Base-by-base conservation (phyloP, 345 rosid species). In the Anastatica hierochuntica region DNA sequence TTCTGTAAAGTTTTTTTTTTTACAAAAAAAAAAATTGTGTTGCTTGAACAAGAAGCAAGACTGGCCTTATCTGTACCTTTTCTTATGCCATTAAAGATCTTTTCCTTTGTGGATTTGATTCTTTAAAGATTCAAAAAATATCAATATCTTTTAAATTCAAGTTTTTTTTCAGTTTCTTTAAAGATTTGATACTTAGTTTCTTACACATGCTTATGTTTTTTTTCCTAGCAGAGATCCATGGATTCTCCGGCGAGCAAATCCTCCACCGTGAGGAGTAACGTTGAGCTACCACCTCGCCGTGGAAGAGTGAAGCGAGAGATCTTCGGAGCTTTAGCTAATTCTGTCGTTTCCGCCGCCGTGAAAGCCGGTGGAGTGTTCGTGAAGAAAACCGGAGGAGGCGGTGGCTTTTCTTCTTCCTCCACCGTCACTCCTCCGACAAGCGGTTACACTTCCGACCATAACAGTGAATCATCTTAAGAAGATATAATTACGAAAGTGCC, bases 301-400 rank as follows among this genome's bases (percentile, higher is more conserved):
- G 71, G 71, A 12, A 66, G 43, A 20, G 65, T 66, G 23, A 66
- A 59, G 33, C 19, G 65, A 38, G 61, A 66, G 65, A 66, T 66
- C 55, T 66, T 66, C 39, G 71, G 60, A 17, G 20, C 2, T 27
- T 38, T 66, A 8, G 66, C 71, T 14, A 46, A 2, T 17, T 58
- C 66, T 23, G 31, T 66, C 24, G 55, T 30, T 52, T 66, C 50
- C 8, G 43, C 48, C 11, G 55, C 49, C 18, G 49, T 5, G 30
- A 66, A 4, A 53, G 59, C 60, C 30, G 64, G 64, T 29, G 70
- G 35, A 2, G 23, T 24, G 8, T 30, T 66, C 15, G 47, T n/a
- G 61, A 1, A 63, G 29, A 38, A 54, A 29, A n/a, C 8, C 14
- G 58, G 51, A 18, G 54, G 51, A 18, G 54, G 19, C 36, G 54